Evolutionary conservation across 2,329 filamentous ascomycete species (phyloP), one percentile per base, ranked within the genome.

Genomic region (Monilinia laxa): DNA sequence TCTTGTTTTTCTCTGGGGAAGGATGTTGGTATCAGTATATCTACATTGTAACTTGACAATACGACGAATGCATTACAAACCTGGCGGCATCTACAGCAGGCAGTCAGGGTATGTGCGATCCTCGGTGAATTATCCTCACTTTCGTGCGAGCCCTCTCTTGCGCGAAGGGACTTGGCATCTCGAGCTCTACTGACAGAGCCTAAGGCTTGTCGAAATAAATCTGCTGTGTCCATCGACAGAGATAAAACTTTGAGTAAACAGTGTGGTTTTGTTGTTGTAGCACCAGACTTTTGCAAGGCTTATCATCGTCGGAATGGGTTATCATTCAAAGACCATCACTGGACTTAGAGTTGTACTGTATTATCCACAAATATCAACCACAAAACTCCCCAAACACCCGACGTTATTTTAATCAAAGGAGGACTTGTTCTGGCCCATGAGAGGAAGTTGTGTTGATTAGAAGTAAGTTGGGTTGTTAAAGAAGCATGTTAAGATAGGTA

Each of bases 1-100:
- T 82, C 93, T 85, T 49, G 94, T 98, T 83, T 99, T 99, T 75
- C 94, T 89, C 93, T 76, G 28, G n/a, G 45, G 14, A 54, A 28
- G 6, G 18, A 38, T 35, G 40, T 28, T 45, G 14, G 56, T 38
- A 57, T 75, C 58, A 75, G 71, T 60, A 57, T 40, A 31, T 53
- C 23, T 40, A n/a, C 31, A 16, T 96, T 76, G 67, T 67, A 2
- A 57, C 51, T 45, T 58, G 53, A 31, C 59, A 42, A 49, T n/a
- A 57, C 59, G 45, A 55, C 52, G 62, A 67, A 62, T 23, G 57
- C 35, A 58, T 52, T 67, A 78, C 83, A 77, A 80, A 92, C 90
- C 83, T 91, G 89, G 77, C 90, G 86, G 78, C 90, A 94, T 69
- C 90, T 87, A 75, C 89, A 92, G 75, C 90, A 93, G 28, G 91